Evolutionary conservation across 2,329 filamentous ascomycete genomes (phyloP), one percentile per base, ranked within the genome.

Genomic region (Colletotrichum higginsianum): DNA sequence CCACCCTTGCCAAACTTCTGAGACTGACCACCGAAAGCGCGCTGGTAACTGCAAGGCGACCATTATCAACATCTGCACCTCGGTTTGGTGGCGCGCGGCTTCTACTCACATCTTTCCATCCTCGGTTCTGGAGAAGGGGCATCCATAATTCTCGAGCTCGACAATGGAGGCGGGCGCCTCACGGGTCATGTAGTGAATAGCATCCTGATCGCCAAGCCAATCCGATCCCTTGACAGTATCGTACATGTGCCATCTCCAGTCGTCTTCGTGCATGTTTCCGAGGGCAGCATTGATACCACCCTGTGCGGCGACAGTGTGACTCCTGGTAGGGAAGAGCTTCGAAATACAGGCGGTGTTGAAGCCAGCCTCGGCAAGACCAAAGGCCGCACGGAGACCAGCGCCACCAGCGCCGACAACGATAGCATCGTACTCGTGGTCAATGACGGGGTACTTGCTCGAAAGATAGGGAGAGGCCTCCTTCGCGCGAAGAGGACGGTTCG

Each of bases 221-320:
- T 98, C 95, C 76, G 94, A 97, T 76, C 95, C 95, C 88, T 98
- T 98, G 82, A 98, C 95, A 53, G 95, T 98, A 84, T 98, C 95
- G 88, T 98, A 98, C 95, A 98, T 98, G 86, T 98, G 95, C 95
- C 95, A 98, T 88, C 95, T 92, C 95, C 95, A 98, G 86, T 98
- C 95, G 80, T 98, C 95, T 87, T 96, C 91, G 88, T 98, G 95
- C 95, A 98, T 98, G 87, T 97, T 98, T 80, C 94, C 94, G 67
- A 96, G 88, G 62, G 94, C 94, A 67, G 94, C 94, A 82, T 96
- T 96, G 87, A 96, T 96, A 80, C 94, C 94, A 81, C 94, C 94
- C 83, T 93, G 91, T 50, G 91, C 91, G 70, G 94, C 94, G 78
- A 96, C 94, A 11, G 94, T 96, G 84, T 96, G 94, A 82, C 89